Evolutionary conservation across 305 asterid species (phyloP).

Genomic region (Fraxinus velutina): DNA sequence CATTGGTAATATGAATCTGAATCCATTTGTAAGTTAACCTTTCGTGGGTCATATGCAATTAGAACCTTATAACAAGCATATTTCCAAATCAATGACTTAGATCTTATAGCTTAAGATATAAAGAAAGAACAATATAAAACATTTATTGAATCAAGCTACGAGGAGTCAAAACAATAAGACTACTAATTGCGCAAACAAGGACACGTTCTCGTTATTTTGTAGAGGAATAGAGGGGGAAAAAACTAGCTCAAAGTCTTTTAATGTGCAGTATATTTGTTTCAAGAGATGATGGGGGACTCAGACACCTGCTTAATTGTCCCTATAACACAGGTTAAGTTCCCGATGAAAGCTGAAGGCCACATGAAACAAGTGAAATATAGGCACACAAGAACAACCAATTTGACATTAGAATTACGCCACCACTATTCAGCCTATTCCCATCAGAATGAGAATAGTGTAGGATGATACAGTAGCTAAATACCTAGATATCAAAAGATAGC

Average conservation of each 20-base stretch:
- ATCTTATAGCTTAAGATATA: not conserved
- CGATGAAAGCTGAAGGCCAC: not conserved
- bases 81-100: not conserved
- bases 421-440: not conserved
- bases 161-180: not conserved
- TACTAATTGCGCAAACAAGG: not conserved
- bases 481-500: not conserved
- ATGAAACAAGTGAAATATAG: not conserved
- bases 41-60: not conserved
- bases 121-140: not conserved
- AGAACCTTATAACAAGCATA: not conserved
- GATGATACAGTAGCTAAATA: not conserved
- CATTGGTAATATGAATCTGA: not conserved
- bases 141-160: not conserved
- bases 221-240: not conserved
- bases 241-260: not conserved
- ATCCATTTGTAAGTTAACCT: not conserved
- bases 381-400: not conserved
- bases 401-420: not conserved
- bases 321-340: not conserved
- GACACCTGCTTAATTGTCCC: not conserved
- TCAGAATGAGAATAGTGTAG: not conserved
- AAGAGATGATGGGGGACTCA: not conserved
- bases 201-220: not conserved
- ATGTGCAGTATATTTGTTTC: not conserved